Evolutionary conservation across 192 early-diverging fungal genomes (phyloP).

Genomic region (Podila minutissima): DNA sequence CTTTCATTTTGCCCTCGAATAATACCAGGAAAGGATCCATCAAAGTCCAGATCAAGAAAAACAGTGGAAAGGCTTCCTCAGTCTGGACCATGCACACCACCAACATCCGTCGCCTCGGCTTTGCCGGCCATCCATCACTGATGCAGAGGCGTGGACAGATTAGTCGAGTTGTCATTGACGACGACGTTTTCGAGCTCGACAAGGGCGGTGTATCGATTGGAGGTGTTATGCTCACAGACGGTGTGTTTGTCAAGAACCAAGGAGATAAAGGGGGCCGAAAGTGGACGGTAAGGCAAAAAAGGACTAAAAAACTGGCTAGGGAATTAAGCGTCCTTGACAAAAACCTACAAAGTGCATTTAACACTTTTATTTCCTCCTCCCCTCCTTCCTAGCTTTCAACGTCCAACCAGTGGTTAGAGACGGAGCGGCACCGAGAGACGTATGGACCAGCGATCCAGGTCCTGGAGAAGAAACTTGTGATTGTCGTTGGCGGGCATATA

Average conservation of each 20-base stretch:
- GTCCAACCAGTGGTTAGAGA: conserved; percentile 20
- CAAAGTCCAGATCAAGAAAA: conserved; percentile 9
- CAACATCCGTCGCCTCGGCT: conserved; percentile 71
- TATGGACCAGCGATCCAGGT: conserved; percentile 72
- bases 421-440: conserved; percentile 65
- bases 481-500: conserved; percentile 32
- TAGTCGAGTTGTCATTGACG: conserved; percentile 27
- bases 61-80: conserved; percentile 22
- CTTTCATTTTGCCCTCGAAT: not conserved
- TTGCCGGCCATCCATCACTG: conserved; percentile 21
- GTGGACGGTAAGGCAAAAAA: conserved; percentile 1
- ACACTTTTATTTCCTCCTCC: conserved; percentile 1
- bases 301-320: not conserved
- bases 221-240: not conserved
- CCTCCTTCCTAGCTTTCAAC: conserved; percentile 4
- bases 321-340: not conserved
- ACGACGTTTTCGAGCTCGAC: conserved; percentile 52
- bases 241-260: conserved; percentile 13
- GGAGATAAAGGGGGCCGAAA: not conserved
- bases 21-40: conserved; percentile 35
- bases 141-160: conserved; percentile 28
- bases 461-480: conserved; percentile 21
- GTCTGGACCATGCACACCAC: conserved; percentile 64
- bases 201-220: not conserved
- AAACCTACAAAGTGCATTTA: no score